These are phyloP conservation scores for Penstemon eatonii DNA, from an alignment of 257 asterid genomes.

Conservation along the genomic window DNA sequence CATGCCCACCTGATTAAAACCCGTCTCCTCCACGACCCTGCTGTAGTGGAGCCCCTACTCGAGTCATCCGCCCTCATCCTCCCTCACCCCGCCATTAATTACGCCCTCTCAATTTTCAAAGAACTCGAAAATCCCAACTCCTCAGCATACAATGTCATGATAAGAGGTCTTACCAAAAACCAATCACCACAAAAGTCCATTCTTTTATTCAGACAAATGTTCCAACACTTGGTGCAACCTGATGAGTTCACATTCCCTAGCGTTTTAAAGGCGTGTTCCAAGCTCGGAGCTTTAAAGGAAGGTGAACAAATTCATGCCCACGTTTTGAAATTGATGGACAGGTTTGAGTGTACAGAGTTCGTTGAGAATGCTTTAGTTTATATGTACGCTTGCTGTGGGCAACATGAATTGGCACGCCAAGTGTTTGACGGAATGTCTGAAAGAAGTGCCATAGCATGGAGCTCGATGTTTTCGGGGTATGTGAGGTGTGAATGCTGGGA, in stretches of 20 bases:
- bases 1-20: constrained; percentile 54
- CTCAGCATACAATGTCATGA: constrained; percentile 48
- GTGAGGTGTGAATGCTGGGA: constrained; percentile 36
- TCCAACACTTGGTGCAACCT: constrained; percentile 35
- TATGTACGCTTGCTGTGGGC: constrained; percentile 44
- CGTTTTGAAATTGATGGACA: constrained; percentile 25
- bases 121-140: constrained; percentile 39
- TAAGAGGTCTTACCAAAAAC: constrained; percentile 40
- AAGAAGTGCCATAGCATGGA: constrained; percentile 40
- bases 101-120: constrained; percentile 43
- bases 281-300: constrained; percentile 34
- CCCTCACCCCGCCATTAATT: constrained; percentile 37
- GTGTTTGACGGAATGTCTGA: constrained; percentile 45
- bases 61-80: constrained; percentile 50
- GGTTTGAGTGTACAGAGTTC: constrained; percentile 24
- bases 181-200: constrained; percentile 37
- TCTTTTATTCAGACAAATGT: constrained; percentile 41
- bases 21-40: constrained; percentile 42
- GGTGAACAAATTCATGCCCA: constrained; percentile 50
- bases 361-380: constrained; percentile 44
- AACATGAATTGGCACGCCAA: constrained; percentile 30
- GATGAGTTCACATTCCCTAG: constrained; percentile 39
- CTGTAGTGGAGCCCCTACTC: constrained; percentile 46
- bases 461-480: constrained; percentile 47
- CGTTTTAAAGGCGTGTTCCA: constrained; percentile 46